phyloP scores from a whole-genome alignment of 768 basidiomycete species.

The Russula compacta region DNA sequence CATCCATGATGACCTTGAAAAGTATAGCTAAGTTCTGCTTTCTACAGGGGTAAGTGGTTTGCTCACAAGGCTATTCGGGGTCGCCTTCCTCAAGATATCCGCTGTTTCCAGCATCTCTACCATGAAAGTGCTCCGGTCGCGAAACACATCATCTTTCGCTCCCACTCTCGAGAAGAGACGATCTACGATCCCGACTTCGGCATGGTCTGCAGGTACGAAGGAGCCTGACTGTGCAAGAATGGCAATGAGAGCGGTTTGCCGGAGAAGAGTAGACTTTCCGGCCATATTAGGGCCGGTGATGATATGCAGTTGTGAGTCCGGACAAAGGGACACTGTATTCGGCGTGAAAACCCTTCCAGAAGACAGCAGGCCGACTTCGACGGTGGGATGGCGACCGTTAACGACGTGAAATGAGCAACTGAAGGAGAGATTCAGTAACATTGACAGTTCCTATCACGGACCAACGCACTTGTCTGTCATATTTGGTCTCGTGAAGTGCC shows the following conservation, averaged over 20 bases:
- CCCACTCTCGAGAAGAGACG: conserved; percentile 91
- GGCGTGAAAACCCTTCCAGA: conserved; percentile 74
- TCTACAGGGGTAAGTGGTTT: background rate
- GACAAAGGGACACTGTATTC: conserved; percentile 62
- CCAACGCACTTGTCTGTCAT: conserved; percentile 57
- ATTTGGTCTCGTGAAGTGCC: conserved; percentile 64
- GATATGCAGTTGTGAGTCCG: conserved; percentile 58
- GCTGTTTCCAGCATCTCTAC: conserved; percentile 96
- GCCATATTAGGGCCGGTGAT: conserved; percentile 97
- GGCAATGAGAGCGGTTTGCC: conserved; percentile 83
- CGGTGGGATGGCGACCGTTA: conserved; percentile 87
- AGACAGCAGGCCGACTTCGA: conserved; percentile 76
- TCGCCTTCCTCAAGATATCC: conserved; percentile 80
- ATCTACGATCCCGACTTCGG: conserved; percentile 79
- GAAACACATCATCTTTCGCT: conserved; percentile 89
- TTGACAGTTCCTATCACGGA: background rate
- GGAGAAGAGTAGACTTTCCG: conserved; percentile 87
- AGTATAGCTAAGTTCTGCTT: conserved; percentile 1
- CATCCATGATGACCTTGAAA: conserved; percentile 93
- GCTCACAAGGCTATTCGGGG: conserved; percentile 70
- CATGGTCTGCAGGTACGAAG: conserved; percentile 84
- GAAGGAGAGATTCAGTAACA: background rate
- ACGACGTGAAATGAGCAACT: conserved; percentile 48
- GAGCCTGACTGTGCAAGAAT: conserved; percentile 90
- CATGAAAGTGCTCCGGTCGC: conserved; percentile 95